These are phyloP conservation scores for Anisogramma anomala DNA, from an alignment of 2,329 filamentous ascomycete species.

Conservation along the genomic window DNA sequence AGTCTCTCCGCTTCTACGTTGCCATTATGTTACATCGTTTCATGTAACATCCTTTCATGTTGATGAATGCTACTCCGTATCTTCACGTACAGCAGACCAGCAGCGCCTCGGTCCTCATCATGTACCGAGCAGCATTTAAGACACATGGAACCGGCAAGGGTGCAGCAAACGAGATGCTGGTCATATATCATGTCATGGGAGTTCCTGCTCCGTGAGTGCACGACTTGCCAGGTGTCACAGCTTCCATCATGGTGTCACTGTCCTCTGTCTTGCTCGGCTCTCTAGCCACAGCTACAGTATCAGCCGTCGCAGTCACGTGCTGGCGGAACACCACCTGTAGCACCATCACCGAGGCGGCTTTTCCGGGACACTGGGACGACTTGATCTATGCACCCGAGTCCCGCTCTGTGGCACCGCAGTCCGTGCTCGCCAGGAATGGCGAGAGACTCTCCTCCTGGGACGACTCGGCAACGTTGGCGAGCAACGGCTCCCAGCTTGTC, in stretches of 20 bases:
- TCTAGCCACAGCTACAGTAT: slow-evolving; percentile 20
- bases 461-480: slow-evolving; percentile 15
- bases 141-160: too few species aligned
- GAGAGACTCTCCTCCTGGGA: slow-evolving; percentile 23
- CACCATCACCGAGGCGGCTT: slow-evolving; percentile 36
- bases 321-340: slow-evolving; percentile 45
- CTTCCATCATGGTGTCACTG: slow-evolving; percentile 2
- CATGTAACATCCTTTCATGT: too few species aligned
- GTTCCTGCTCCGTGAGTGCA: too few species aligned
- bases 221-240: background rate
- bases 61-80: too few species aligned
- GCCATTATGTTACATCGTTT: too few species aligned
- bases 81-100: too few species aligned
- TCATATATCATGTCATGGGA: too few species aligned
- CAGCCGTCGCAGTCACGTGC: slow-evolving; percentile 27
- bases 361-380: slow-evolving; percentile 45
- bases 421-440: slow-evolving; percentile 26
- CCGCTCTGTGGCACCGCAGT: slow-evolving; percentile 35
- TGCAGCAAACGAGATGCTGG: background rate
- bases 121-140: slow-evolving; percentile 7
- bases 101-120: slow-evolving; percentile 9
- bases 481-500: slow-evolving; percentile 41
- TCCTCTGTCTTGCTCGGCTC: background rate
- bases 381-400: slow-evolving; percentile 45
- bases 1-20: background rate